Evolutionary conservation across 352 stramenopile species (phyloP).

Genomic region (Phytophthora megakarya): DNA sequence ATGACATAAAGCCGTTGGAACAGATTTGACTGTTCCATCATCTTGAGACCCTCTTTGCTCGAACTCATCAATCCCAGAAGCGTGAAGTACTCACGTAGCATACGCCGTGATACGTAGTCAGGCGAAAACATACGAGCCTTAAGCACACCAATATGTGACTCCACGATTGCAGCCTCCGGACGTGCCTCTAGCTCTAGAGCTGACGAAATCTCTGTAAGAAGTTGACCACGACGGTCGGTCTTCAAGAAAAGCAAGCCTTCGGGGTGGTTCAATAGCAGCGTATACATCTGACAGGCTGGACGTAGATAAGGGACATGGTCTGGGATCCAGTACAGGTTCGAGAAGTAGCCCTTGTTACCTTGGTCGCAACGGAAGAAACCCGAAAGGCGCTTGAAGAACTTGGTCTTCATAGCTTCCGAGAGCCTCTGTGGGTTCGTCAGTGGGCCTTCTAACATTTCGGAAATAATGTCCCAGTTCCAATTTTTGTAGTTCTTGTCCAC

Average conservation of each 20-base stretch:
- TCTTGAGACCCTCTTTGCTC: slow-evolving; percentile 87
- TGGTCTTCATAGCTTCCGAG: slow-evolving; percentile 92
- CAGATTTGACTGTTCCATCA: slow-evolving; percentile 92
- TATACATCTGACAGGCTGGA: slow-evolving; percentile 91
- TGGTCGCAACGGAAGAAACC: slow-evolving; percentile 91
- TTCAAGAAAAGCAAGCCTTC: slow-evolving; percentile 89
- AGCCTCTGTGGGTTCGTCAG: slow-evolving; percentile 86
- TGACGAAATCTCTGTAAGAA: slow-evolving; percentile 86
- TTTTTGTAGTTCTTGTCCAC: slow-evolving; percentile 91
- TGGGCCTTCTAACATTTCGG: slow-evolving; percentile 85
- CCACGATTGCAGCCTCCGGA: slow-evolving; percentile 86
- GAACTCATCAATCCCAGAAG: slow-evolving; percentile 89
- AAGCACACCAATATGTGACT: slow-evolving; percentile 87
- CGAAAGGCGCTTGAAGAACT: slow-evolving; percentile 91
- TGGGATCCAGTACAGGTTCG: slow-evolving; percentile 89
- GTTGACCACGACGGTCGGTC: slow-evolving; percentile 81
- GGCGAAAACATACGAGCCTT: slow-evolving; percentile 90
- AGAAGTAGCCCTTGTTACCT: slow-evolving; percentile 91
- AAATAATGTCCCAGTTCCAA: slow-evolving; percentile 93
- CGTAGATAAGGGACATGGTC: slow-evolving; percentile 88
- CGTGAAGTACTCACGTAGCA: slow-evolving; percentile 92
- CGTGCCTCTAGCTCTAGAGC: slow-evolving; percentile 84
- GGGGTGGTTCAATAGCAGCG: slow-evolving; percentile 83
- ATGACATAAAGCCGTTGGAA: slow-evolving; percentile 88
- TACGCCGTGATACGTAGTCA: slow-evolving; percentile 82